phyloP scores from a whole-genome alignment of 2,329 filamentous ascomycete species.

The Claviceps maximensis region DNA sequence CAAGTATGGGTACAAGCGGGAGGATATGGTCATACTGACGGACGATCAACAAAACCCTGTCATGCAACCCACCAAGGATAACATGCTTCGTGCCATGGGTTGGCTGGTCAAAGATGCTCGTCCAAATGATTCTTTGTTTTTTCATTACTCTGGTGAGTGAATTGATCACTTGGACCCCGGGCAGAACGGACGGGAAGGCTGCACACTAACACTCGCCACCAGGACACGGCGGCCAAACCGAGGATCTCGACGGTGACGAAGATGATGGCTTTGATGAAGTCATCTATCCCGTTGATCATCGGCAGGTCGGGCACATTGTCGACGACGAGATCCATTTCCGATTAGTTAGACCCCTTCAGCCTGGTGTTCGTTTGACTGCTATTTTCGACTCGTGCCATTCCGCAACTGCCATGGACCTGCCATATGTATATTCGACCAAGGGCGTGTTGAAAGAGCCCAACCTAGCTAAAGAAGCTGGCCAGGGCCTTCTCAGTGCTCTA shows the following conservation, averaged over 20 bases:
- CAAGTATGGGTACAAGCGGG: conserved; percentile 56
- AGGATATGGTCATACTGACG: conserved; percentile 70
- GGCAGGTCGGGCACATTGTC: conserved; percentile 56
- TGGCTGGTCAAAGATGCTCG: conserved; percentile 61
- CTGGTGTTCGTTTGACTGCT: conserved; percentile 73
- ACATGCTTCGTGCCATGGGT: conserved; percentile 61
- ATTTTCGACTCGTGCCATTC: conserved; percentile 78
- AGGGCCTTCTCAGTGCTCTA: conserved; percentile 59
- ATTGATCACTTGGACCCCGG: not conserved
- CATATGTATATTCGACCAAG: conserved; percentile 70
- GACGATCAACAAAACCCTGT: conserved; percentile 60
- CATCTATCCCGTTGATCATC: conserved; percentile 66
- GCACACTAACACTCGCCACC: not conserved
- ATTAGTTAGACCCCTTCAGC: conserved; percentile 62
- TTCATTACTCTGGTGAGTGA: conserved; percentile 55
- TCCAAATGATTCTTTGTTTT: conserved; percentile 64
- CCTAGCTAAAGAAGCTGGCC: conserved; percentile 64
- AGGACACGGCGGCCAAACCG: conserved; percentile 66
- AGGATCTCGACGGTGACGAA: conserved; percentile 62
- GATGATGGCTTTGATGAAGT: conserved; percentile 68
- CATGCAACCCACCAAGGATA: conserved; percentile 60
- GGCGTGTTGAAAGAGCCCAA: conserved; percentile 72
- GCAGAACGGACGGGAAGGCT: not conserved
- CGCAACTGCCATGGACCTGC: conserved; percentile 62
- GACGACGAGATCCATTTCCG: conserved; percentile 69